A percentile compares a stretch with the other conserved stretches of the same genome.
Conservation (phyloP, 2,329 filamentous ascomycete genomes). For the Apiospora sp. region DNA sequence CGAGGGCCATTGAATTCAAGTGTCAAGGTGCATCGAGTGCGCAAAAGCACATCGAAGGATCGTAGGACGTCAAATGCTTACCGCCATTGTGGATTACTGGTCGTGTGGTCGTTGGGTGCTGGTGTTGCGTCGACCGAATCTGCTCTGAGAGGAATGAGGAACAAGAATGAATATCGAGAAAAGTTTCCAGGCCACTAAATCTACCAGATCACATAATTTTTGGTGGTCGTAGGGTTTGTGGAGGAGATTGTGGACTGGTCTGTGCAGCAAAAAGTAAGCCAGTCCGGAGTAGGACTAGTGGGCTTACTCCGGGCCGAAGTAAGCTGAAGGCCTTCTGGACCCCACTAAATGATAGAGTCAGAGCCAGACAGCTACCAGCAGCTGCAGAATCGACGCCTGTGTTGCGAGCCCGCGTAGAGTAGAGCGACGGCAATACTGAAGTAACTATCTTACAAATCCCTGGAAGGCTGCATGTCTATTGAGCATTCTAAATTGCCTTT, state of each 20-base stretch:
- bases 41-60: conserved; percentile 42
- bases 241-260: conserved; percentile 27
- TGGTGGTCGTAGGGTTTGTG: conserved; percentile 38
- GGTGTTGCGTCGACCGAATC: conserved; percentile 51
- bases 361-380: neutral
- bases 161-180: conserved; percentile 41
- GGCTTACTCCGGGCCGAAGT: neutral
- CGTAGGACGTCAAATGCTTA: conserved; percentile 55
- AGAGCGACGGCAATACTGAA: neutral
- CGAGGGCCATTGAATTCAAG: conserved; percentile 39
- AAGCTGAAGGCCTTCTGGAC: conserved; percentile 22
- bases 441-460: neutral
- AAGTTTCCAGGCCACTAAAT: conserved; percentile 32
- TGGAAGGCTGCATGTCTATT: neutral
- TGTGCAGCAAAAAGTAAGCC: neutral
- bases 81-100: conserved; percentile 63
- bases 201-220: conserved; percentile 19
- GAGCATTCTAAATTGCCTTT: no score
- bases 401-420: neutral
- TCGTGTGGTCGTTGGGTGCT: conserved; percentile 54
- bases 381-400: neutral
- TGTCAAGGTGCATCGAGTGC: conserved; percentile 37
- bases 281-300: conserved; percentile 6
- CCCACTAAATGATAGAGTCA: conserved; percentile 13
- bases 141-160: conserved; percentile 41